Evolutionary conservation across 306 rosid species (phyloP), one percentile per base, ranked within the genome.

Genomic region (Trifolium pratense): DNA sequence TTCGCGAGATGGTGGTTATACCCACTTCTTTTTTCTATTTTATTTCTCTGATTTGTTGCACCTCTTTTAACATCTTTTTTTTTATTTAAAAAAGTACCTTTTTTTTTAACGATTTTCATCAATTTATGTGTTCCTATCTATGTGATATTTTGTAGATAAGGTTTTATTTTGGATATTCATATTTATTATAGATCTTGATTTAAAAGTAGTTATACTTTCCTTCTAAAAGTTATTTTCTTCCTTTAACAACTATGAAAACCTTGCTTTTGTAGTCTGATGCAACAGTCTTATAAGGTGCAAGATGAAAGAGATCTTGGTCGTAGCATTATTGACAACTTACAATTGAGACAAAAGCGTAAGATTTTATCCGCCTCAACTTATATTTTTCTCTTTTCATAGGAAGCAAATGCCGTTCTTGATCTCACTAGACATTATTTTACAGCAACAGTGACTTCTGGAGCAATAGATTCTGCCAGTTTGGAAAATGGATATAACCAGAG

Each of bases 251-350:
- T 16, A 6, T 43, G 26, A 60, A 61, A 78, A 78, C 61, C 39
- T 66, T 86, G 64, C 59, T 79, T 70, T 83, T 89, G 86, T 79
- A 91, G 97, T 70, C 70, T 79, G 73, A 68, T 82, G 83, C 88
- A 84, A 74, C 86, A 78, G 76, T 75, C 91, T 42, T 85, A 87
- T 40, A 82, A 75, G 81, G 90, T 81, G 49, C 86, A 79, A 74
- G 92, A 77, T 75, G 97, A 81, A 57, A 70, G 63, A 40, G 88
- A 77, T 79, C 58, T 80, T 73, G 78, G 73, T 73, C 90, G 59
- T 49, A 84, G 77, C 75, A 70, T 81, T 16, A 46, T 72, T 29
- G 86, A 81, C 78, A 86, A 68, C 73, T 75, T 81, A 39, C 77
- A 79, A 42, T 63, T 75, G 17, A 79, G 82, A 64, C 78, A 65